Evolutionary conservation across 331 rosid genomes (phyloP).

Genomic region (Arachis monticola): DNA sequence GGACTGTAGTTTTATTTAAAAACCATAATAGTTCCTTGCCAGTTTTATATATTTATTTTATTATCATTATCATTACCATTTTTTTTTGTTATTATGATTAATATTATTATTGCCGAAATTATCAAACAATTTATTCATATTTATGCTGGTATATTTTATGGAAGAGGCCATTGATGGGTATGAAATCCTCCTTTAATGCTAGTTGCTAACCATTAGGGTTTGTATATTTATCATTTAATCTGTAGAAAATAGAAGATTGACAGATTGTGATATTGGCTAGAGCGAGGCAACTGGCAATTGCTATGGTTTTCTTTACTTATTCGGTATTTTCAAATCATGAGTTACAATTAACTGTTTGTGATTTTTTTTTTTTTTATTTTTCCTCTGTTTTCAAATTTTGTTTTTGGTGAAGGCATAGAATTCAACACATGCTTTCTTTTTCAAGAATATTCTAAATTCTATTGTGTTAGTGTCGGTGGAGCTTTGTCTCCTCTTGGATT

Average conservation of each 20-base stretch:
- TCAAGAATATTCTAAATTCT: not conserved
- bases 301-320: not conserved
- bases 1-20: slow-evolving; percentile 18
- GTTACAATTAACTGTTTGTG: not conserved
- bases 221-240: no score
- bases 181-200: not conserved
- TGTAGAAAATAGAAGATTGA: no score
- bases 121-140: slow-evolving; percentile 34
- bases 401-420: not conserved
- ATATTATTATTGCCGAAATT: slow-evolving; percentile 32
- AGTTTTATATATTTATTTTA: slow-evolving; percentile 4
- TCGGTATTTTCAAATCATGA: not conserved
- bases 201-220: not conserved
- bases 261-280: no score
- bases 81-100: slow-evolving; percentile 26
- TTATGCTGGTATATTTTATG: slow-evolving; percentile 3
- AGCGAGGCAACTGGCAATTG: no score
- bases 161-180: slow-evolving; percentile 5
- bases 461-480: slow-evolving; percentile 17
- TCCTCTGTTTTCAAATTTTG: not conserved
- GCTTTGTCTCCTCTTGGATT: not conserved
- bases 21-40: slow-evolving; percentile 17
- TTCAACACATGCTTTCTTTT: not conserved
- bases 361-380: not conserved
- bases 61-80: slow-evolving; percentile 11